Conservation (phyloP, 805 yeast genomes). For the Wickerhamiella brachini region DNA sequence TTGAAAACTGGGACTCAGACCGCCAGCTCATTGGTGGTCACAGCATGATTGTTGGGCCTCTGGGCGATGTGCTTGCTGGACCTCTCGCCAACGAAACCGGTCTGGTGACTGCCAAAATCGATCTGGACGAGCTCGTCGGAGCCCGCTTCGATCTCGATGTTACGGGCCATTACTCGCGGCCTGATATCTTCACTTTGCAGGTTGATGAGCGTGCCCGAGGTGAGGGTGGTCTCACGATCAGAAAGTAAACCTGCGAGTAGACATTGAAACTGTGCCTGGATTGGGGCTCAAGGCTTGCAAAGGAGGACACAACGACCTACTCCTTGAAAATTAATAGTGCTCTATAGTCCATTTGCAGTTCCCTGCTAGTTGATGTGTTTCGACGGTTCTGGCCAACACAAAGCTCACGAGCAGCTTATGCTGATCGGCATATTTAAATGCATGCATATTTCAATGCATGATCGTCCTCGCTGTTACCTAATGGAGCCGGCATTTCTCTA, state of each 20-base stretch:
- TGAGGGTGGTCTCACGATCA: not conserved
- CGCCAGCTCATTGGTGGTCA: conserved; percentile 31
- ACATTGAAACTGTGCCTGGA: too few relatives aligned
- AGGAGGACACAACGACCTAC: too few relatives aligned
- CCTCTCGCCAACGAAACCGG: conserved; percentile 32
- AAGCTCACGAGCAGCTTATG: too few relatives aligned
- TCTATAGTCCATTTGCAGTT: too few relatives aligned
- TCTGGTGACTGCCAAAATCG: conserved; percentile 29
- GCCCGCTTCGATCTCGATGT: conserved; percentile 33
- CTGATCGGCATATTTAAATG: too few relatives aligned
- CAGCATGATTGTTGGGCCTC: conserved; percentile 29
- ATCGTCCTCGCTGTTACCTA: not conserved
- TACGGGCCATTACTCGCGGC: conserved; percentile 32
- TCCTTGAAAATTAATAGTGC: too few relatives aligned
- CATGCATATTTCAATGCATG: not conserved
- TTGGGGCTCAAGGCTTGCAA: too few relatives aligned
- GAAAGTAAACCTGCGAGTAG: too few relatives aligned
- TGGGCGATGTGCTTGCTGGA: conserved; percentile 33
- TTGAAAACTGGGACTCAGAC: conserved; percentile 22
- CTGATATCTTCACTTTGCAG: conserved; percentile 31
- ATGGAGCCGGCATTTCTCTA: conserved; percentile 3
- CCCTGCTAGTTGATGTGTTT: too few relatives aligned
- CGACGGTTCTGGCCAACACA: too few relatives aligned
- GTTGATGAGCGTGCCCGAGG: conserved; percentile 25
- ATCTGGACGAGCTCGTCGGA: conserved; percentile 26